Base-by-base conservation (phyloP, 805 yeast genomes). In the Hagleromyces aurorensis region DNA sequence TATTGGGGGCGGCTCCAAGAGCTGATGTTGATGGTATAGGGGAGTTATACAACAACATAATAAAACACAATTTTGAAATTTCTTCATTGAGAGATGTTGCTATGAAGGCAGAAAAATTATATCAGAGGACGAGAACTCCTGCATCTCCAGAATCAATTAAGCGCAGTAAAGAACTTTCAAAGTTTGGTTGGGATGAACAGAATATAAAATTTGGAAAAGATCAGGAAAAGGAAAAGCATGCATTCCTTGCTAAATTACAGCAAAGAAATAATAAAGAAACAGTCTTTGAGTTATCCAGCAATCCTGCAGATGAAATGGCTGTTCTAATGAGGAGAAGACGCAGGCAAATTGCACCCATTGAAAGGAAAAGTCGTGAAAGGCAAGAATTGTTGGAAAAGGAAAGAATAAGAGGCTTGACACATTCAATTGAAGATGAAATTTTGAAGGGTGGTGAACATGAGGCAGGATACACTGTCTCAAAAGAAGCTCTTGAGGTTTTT, bases 91-190 rank as follows among this genome's bases (percentile, higher is more conserved):
- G 64, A 39, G 78, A 72, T 13, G 96, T 86, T 25, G 76, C 97
- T 1, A 53, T 58, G 9, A 81, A 89, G 46, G 98, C 95, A 39
- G 98, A 91, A 55, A 79, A 79, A 50, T 65, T 89, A 37, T 91
- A 84, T 51, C 67, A 78, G 50, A 76, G 85, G 56, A 84, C 96
- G 2, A 72, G 96, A 49, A 75, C 78, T 26, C 69, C 93, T 1
- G 95, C 98, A 1, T 83, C 95, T 3, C 65, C 64, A 14, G 95
- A 85, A 50, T 78, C 93, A n/a, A 70, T 84, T 20, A 82, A 81
- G 48, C 67, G 97, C 48, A 68, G 93, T 12, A 86, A 81, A 52
- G 94, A 85, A 48, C 64, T 89, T 25, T 59, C 76, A 34, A 65
- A 63, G 6, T 64, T 74, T 12, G 86, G 87, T 2, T 91, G 97